A percentile compares a stretch with the other conserved stretches of the same genome.
Conservation (phyloP, 73 alveolate genomes). For the Paramecium bursaria region DNA sequence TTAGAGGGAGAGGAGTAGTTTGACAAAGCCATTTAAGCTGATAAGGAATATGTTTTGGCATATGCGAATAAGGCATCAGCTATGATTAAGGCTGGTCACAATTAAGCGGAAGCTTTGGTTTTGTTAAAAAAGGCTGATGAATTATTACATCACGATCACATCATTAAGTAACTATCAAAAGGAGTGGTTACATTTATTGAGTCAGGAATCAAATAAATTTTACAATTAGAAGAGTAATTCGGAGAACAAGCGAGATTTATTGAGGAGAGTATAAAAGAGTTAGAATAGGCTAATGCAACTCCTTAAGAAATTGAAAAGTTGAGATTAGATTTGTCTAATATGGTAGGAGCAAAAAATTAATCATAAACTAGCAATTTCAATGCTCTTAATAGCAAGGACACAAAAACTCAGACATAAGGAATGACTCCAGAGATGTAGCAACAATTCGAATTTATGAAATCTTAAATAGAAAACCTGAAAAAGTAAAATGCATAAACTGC, state of each 20-base stretch:
- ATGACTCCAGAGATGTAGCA: neutral
- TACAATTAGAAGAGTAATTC: neutral
- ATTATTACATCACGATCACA: neutral
- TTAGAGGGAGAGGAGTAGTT: neutral
- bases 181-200: neutral
- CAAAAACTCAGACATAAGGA: neutral
- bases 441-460: neutral
- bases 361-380: neutral
- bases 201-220: neutral
- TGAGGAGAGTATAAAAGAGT: neutral
- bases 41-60: neutral
- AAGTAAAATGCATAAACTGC: neutral
- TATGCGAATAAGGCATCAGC: neutral
- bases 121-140: conserved; percentile 9
- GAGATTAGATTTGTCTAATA: conserved; percentile 19
- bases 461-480: neutral
- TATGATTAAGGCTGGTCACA: neutral
- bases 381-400: neutral
- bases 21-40: neutral
- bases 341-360: neutral
- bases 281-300: neutral
- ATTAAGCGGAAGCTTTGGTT: conserved; percentile 2
- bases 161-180: neutral
- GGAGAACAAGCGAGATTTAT: conserved; percentile 13
- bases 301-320: neutral